Evolutionary conservation across 164 flowering plant genomes (phyloP).

Genomic region (Liriodendron chinense): DNA sequence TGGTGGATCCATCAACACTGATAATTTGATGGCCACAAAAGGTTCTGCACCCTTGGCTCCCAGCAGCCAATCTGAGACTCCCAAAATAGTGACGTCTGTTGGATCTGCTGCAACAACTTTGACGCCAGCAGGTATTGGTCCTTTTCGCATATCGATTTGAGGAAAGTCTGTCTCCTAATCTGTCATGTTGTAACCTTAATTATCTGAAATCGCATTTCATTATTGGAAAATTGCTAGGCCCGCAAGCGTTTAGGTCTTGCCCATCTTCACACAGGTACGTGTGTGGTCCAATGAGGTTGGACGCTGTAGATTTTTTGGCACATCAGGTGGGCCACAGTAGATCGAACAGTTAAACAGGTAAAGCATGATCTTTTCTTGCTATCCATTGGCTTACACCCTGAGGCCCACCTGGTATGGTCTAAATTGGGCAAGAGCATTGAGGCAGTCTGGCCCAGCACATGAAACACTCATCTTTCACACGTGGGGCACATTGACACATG

Average conservation of each 20-base stretch:
- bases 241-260: neutral
- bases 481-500: neutral
- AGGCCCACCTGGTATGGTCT: too few species aligned
- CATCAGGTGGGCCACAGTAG: neutral
- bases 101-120: constrained; percentile 40
- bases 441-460: neutral
- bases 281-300: neutral
- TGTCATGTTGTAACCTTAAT: neutral
- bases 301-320: neutral
- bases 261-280: neutral
- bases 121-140: constrained; percentile 54
- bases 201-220: neutral
- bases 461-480: too few species aligned
- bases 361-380: too few species aligned
- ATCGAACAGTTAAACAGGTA: too few species aligned
- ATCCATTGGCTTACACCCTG: too few species aligned
- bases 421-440: neutral
- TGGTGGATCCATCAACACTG: constrained; percentile 48
- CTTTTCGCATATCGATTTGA: neutral
- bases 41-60: constrained; percentile 33
- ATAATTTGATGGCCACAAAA: constrained; percentile 42
- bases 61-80: constrained; percentile 42
- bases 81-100: constrained; percentile 19
- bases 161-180: neutral
- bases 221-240: neutral